phyloP scores from a whole-genome alignment of 2,329 filamentous ascomycete genomes.

The Hypoxylon sp. region DNA sequence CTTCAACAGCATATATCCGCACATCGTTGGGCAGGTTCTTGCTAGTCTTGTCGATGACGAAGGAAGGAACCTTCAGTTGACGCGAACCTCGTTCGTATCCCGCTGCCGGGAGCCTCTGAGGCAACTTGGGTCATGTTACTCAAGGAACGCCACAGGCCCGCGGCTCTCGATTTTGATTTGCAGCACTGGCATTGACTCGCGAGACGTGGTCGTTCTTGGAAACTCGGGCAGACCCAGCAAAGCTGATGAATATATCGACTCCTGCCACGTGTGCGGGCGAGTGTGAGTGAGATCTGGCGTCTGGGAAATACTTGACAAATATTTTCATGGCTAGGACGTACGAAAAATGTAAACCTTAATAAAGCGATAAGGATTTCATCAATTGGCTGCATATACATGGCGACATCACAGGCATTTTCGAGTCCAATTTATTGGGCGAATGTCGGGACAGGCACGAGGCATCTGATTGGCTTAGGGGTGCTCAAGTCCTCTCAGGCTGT shows the following conservation, averaged over 20 bases:
- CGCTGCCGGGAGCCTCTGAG: constrained; percentile 31
- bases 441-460: constrained; percentile 38
- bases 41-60: constrained; percentile 21
- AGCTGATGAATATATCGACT: constrained; percentile 37
- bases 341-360: constrained; percentile 45
- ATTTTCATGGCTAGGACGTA: constrained; percentile 44
- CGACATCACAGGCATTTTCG: constrained; percentile 44
- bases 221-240: constrained; percentile 25
- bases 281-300: constrained; percentile 36
- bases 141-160: constrained; percentile 42
- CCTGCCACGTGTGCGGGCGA: constrained; percentile 46
- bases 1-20: constrained; percentile 52
- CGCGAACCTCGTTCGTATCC: constrained; percentile 31
- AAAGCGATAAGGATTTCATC: constrained; percentile 44
- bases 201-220: constrained; percentile 43
- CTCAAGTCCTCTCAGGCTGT: constrained; percentile 45
- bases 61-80: constrained; percentile 23
- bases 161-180: constrained; percentile 37
- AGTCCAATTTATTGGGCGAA: constrained; percentile 45
- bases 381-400: constrained; percentile 51
- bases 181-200: constrained; percentile 35
- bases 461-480: constrained; percentile 47
- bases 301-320: constrained; percentile 45
- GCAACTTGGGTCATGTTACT: constrained; percentile 44
- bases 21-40: constrained; percentile 44